phyloP scores from a whole-genome alignment of 1,284 basidiomycete genomes.

The Cryptococcus wingfieldii region DNA sequence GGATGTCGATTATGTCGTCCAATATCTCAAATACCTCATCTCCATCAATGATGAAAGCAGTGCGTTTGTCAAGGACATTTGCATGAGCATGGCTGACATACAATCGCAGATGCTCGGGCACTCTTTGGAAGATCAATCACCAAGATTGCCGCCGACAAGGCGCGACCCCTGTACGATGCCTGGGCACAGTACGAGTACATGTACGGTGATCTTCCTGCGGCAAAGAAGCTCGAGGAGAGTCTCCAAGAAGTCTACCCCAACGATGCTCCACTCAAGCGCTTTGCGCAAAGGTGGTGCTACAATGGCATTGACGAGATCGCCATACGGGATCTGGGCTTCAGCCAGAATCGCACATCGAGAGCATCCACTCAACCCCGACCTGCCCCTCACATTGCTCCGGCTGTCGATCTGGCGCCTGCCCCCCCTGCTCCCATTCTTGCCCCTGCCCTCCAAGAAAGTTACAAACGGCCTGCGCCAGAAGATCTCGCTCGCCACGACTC shows the following conservation, averaged over 20 bases:
- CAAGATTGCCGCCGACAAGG: slow-evolving; percentile 70
- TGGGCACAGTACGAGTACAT: slow-evolving; percentile 96
- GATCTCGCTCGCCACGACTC: slow-evolving; percentile 5
- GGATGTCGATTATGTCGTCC: slow-evolving; percentile 78
- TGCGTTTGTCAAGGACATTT: slow-evolving; percentile 48
- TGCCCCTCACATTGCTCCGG: background rate
- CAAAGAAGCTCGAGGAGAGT: slow-evolving; percentile 81
- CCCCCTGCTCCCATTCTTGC: background rate
- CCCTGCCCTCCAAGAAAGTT: background rate
- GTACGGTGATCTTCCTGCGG: slow-evolving; percentile 85
- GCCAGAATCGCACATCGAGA: slow-evolving; percentile 25
- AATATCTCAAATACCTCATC: slow-evolving; percentile 89
- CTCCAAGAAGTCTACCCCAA: slow-evolving; percentile 82
- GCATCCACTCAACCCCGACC: slow-evolving; percentile 1
- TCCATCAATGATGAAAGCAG: slow-evolving; percentile 94
- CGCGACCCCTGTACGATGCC: slow-evolving; percentile 85
- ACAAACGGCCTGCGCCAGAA: slow-evolving; percentile 12
- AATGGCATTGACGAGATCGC: slow-evolving; percentile 84
- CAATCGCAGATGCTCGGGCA: slow-evolving; percentile 75
- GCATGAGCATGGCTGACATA: background rate
- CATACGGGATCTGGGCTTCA: slow-evolving; percentile 77
- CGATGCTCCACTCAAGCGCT: slow-evolving; percentile 83
- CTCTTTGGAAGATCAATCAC: slow-evolving; percentile 77
- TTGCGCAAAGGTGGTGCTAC: slow-evolving; percentile 86
- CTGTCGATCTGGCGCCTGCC: background rate